A percentile compares a stretch with the other conserved stretches of the same genome.
phyloP scores from a whole-genome alignment of 2,329 filamentous ascomycete genomes.

The Drechslera avenae region DNA sequence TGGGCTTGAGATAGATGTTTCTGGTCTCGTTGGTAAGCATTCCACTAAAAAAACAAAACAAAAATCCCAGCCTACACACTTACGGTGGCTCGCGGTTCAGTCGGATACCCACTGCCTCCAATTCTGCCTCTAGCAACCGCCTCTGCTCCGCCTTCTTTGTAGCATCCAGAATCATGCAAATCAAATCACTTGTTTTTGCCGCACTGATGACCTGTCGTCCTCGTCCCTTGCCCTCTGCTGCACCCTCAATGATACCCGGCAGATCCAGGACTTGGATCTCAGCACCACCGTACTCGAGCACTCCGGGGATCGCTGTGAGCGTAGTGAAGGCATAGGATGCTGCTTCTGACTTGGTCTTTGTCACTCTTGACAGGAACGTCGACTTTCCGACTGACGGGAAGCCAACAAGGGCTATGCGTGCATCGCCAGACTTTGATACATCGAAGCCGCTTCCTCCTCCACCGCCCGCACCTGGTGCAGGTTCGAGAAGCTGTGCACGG shows the following conservation, averaged over 20 bases:
- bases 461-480: slow-evolving; percentile 75
- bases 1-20: slow-evolving; percentile 95
- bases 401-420: slow-evolving; percentile 94
- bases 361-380: slow-evolving; percentile 98
- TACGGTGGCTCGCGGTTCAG: slow-evolving; percentile 90
- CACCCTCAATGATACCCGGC: slow-evolving; percentile 97
- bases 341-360: slow-evolving; percentile 94
- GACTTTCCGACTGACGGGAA: slow-evolving; percentile 99
- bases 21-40: slow-evolving; percentile 51
- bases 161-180: slow-evolving; percentile 95
- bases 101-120: slow-evolving; percentile 93
- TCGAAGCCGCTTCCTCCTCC: slow-evolving; percentile 81
- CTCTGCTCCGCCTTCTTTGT: slow-evolving; percentile 96
- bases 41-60: too few relatives aligned
- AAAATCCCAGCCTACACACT: background rate
- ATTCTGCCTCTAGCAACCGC: slow-evolving; percentile 83
- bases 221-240: slow-evolving; percentile 91
- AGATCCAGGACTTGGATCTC: slow-evolving; percentile 98
- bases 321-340: slow-evolving; percentile 98
- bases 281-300: slow-evolving; percentile 95
- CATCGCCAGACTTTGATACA: slow-evolving; percentile 95
- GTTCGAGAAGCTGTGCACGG: slow-evolving; percentile 91
- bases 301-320: slow-evolving; percentile 93
- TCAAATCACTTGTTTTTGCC: slow-evolving; percentile 96
- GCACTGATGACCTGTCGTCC: slow-evolving; percentile 96